phyloP scores from a whole-genome alignment of 2,329 filamentous ascomycete species.

The Aspergillus ochraceus region DNA sequence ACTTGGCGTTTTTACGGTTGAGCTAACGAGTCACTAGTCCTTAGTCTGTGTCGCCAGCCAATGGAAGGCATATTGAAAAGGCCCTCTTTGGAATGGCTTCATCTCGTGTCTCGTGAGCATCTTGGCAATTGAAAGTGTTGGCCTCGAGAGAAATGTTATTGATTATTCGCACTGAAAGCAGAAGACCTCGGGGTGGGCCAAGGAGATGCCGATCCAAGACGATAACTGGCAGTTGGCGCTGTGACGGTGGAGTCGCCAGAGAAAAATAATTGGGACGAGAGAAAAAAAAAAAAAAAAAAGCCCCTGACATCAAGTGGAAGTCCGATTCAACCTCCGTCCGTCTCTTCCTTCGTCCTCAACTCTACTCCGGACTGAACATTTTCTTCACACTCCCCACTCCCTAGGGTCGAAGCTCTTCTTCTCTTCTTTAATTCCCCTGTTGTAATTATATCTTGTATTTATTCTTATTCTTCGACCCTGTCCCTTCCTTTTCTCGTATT shows the following conservation, averaged over 20 bases:
- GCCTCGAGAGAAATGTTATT: neutral
- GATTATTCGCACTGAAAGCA: neutral
- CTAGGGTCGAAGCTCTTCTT: conserved; percentile 3
- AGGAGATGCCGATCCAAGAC: neutral
- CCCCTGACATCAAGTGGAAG: neutral
- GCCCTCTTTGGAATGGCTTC: neutral
- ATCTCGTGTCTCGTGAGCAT: neutral
- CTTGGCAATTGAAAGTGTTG: neutral
- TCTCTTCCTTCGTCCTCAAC: neutral
- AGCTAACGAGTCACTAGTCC: no score
- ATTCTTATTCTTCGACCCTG: neutral
- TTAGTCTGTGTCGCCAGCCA: neutral
- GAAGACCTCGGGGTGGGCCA: neutral
- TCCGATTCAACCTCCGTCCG: neutral
- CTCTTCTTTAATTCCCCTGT: neutral
- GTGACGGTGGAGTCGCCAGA: conserved; percentile 1
- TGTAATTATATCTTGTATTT: neutral
- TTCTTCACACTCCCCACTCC: neutral
- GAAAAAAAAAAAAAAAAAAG: neutral
- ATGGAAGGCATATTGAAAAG: neutral
- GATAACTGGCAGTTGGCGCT: neutral
- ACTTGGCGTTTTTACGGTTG: no score
- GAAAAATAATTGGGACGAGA: neutral
- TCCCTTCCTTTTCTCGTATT: neutral
- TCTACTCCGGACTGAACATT: neutral